phyloP scores from a whole-genome alignment of 768 basidiomycete genomes.

The Phaffia tasmanica region DNA sequence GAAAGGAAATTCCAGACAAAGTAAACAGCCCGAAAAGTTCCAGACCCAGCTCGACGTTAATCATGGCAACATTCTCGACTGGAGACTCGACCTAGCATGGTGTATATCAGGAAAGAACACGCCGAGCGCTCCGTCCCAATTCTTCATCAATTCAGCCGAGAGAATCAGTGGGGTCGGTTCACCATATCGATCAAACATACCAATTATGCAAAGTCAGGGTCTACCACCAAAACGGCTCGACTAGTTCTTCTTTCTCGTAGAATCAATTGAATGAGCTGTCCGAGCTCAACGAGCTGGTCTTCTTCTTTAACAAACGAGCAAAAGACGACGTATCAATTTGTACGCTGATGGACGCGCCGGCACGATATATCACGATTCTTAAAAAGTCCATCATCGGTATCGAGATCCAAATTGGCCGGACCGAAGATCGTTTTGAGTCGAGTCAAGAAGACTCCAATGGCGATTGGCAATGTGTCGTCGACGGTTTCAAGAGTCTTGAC shows the following conservation, averaged over 20 bases:
- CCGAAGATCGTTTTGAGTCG: slow-evolving; percentile 37
- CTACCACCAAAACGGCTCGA: slow-evolving; percentile 24
- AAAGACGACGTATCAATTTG: slow-evolving; percentile 25
- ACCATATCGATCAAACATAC: slow-evolving; percentile 38
- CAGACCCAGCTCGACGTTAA: too few species aligned
- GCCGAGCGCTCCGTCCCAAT: slow-evolving; percentile 37
- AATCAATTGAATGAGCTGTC: slow-evolving; percentile 34
- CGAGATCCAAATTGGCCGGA: slow-evolving; percentile 33
- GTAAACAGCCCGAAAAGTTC: too few species aligned
- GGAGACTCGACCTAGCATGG: slow-evolving; percentile 27
- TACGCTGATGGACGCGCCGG: slow-evolving; percentile 35
- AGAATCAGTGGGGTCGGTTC: slow-evolving; percentile 39
- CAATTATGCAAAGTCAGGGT: slow-evolving; percentile 27
- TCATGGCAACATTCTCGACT: too few species aligned
- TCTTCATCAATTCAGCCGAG: slow-evolving; percentile 37
- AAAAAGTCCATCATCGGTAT: slow-evolving; percentile 36
- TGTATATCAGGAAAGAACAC: slow-evolving; percentile 42
- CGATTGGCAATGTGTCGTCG: slow-evolving; percentile 35
- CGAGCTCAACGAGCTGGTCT: slow-evolving; percentile 21
- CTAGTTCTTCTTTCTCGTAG: slow-evolving; percentile 29
- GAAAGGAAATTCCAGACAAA: too few species aligned
- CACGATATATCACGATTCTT: slow-evolving; percentile 32
- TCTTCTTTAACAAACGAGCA: background rate
- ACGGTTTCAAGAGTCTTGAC: slow-evolving; percentile 31
- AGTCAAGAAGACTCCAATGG: slow-evolving; percentile 32